These are phyloP conservation scores for Teratosphaeria epicoccoides DNA, from an alignment of 2,329 filamentous ascomycete genomes.

Conservation along the genomic window DNA sequence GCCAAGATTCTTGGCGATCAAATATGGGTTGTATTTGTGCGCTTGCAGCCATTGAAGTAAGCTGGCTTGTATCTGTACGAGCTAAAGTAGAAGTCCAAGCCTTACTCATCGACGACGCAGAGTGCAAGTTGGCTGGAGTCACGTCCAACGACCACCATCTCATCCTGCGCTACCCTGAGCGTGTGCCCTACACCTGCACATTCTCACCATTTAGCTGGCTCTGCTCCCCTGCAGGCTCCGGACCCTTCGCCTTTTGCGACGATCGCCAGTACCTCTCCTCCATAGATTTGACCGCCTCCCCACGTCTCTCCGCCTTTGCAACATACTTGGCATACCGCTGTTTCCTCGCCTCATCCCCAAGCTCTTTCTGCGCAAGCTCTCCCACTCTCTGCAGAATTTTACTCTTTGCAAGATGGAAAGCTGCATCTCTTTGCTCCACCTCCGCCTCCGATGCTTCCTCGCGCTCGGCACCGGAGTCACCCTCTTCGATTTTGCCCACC, in stretches of 20 bases:
- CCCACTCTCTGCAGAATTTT: not conserved
- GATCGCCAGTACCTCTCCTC: not conserved
- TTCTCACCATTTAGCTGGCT: not conserved
- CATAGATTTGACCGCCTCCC: not conserved
- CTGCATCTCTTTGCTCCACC: not conserved
- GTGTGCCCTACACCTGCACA: not conserved
- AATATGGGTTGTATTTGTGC: not conserved
- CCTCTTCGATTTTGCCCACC: not conserved
- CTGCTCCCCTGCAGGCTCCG: not conserved
- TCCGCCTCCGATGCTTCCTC: not conserved
- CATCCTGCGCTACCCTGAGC: no score
- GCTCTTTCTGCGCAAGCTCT: not conserved
- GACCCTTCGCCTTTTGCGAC: not conserved
- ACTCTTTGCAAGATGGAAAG: not conserved
- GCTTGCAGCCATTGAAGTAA: not conserved
- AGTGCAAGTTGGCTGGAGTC: no score
- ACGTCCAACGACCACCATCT: no score
- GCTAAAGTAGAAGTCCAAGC: no score
- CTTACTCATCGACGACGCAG: no score
- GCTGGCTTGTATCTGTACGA: no score
- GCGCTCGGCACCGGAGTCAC: not conserved
- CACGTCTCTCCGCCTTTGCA: not conserved
- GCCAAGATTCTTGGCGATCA: not conserved
- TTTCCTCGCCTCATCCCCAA: not conserved
- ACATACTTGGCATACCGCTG: not conserved